Base-by-base conservation (phyloP, 345 rosid genomes). In the Moricandia arvensis region DNA sequence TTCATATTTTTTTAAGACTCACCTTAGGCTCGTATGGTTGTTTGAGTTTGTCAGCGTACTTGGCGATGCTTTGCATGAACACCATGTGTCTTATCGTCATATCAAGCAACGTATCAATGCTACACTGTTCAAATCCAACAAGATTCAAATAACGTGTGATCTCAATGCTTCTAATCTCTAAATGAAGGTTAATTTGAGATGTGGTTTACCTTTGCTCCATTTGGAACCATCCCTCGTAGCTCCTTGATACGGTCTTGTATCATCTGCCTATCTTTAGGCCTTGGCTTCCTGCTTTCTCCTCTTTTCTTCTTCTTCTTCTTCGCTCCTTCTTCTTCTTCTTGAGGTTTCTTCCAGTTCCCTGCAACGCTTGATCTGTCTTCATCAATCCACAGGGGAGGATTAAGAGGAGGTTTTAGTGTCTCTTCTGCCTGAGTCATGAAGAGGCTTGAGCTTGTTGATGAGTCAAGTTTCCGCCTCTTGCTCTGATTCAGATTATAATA, bases 251-350 rank as follows among this genome's bases (percentile, higher is more conserved):
- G 97, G 58, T 95, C 99, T 83, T 92, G 97, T 80, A 95, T 90
- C 89, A 85, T 87, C 75, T 95, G 98, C 49, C 98, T 96, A 63
- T 95, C 99, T 80, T 90, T 92, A 12, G 99, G 98, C 87, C 98
- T 90, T 18, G 98, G 96, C 53, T 88, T 83, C 43, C 84, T 82
- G 74, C 94, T 87, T 79, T 92, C 97, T 29, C 97, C 98, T 17
- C 94, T 89, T 76, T 94, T 86, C 76, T 87, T 95, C 84, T 70
- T 95, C 84, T 70, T 94, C 83, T 70, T 87, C 82, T 88, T 89
- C 58, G 64, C 69, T 24, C 84, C 83, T 21, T 83, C 88, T 72
- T 90, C 91, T 35, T 83, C 88, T 72, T 90, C 91, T 3, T 79
- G 72, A 66, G 87, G 88, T 83, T 73, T 86, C 24, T 62, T 74